A percentile compares a stretch with the other conserved stretches of the same genome.
phyloP scores from a whole-genome alignment of 176 grass and related monocot species.

The Oryza meridionalis region DNA sequence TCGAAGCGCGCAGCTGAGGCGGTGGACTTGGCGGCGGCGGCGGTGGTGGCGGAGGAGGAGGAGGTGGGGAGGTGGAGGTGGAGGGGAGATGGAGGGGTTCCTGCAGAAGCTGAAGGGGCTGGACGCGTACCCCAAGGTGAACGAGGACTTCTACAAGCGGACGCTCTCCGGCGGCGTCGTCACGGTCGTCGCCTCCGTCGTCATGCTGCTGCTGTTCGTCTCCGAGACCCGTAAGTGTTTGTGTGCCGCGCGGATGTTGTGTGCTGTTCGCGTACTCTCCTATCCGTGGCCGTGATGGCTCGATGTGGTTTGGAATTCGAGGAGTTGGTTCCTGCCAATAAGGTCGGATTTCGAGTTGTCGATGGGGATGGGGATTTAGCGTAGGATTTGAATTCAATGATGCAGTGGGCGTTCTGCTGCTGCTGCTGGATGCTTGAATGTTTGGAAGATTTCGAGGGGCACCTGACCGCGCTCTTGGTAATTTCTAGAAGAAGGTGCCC shows the following conservation, averaged over 20 bases:
- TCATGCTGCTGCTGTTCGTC: conserved; percentile 89
- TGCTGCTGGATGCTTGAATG: background rate
- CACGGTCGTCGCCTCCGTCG: conserved; percentile 74
- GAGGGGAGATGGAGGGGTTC: conserved; percentile 56
- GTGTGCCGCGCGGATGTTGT: background rate
- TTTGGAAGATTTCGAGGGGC: conserved; percentile 4
- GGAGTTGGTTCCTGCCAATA: too few relatives aligned
- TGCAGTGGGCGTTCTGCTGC: background rate
- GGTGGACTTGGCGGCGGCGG: background rate
- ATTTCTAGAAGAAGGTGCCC: background rate
- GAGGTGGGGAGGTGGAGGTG: background rate
- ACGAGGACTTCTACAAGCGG: conserved; percentile 97
- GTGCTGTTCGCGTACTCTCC: background rate
- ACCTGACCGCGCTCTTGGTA: background rate
- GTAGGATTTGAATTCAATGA: background rate
- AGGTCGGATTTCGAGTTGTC: background rate
- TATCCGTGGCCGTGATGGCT: background rate
- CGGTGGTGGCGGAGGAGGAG: background rate
- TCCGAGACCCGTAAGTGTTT: conserved; percentile 82
- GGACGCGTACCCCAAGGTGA: conserved; percentile 96
- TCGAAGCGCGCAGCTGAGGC: background rate
- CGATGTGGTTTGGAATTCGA: background rate
- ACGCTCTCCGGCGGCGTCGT: conserved; percentile 94
- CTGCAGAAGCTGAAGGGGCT: conserved; percentile 83
- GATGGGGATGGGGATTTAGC: background rate